Evolutionary conservation across 345 rosid species (phyloP), one percentile per base, ranked within the genome.

Genomic region (Noccaea caerulescens): DNA sequence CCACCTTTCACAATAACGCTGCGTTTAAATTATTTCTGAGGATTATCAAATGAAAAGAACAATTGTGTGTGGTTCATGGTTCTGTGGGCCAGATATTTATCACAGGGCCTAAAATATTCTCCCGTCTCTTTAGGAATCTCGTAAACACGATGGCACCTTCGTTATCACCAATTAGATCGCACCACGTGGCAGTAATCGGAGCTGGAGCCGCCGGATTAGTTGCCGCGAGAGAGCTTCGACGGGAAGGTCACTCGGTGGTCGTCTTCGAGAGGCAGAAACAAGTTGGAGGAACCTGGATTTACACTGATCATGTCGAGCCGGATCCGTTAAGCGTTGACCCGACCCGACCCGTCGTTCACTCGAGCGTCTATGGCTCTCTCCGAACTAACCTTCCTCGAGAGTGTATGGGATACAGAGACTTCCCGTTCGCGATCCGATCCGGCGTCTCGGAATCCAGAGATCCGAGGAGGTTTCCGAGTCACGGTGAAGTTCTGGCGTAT

Each of bases 301-400:
- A 93, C 82, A 82, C 84, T 52, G 69, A 79, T 61, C 77, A 45
- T 10, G 74, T 79, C 6, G 98, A 93, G 23, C 41, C 82, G 2
- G 98, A 93, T 63, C 97, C 90, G 0, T 54, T 93, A 8, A 77
- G 96, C 38, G 62, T 83, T 8, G 87, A 91, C 66, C 91, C 88
- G 44, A 38, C 25, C 20, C 87, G 98, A 62, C 12, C 79, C 14
- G 50, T 93, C 0, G 70, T 87, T 32, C 88, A 85, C 47, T 75
- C 87, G 13, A 93, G 97, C 82, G 79, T 93, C 59, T 93, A 93
- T 76, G 61, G 52, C 10, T 89, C 97, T 42, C 92, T 93, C 54
- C 91, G 99, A 13, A 91, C 96, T 38, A 93, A 91, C 71, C 85
- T 93, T 6, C 91, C 99, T 0, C 82, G 99, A 37, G 97, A 93